phyloP scores from a whole-genome alignment of 1,284 basidiomycete species.

The Pulchroboletus neoregius region DNA sequence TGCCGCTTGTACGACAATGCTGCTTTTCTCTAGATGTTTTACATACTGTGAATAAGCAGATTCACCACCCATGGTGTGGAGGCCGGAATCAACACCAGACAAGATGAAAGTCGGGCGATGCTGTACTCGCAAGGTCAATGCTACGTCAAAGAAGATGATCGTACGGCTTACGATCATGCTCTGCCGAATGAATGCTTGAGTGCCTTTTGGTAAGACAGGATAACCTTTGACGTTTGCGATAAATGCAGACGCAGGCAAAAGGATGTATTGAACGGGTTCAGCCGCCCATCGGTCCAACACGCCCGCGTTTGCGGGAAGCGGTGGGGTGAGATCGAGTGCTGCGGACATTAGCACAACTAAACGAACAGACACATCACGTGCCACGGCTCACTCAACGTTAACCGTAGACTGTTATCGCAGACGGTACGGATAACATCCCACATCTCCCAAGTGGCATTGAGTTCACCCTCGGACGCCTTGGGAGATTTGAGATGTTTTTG shows the following conservation, averaged over 20 bases:
- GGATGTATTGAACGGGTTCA: constrained; percentile 85
- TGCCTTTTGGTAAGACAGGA: constrained; percentile 91
- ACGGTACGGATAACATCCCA: constrained; percentile 93
- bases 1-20: constrained; percentile 55
- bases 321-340: constrained; percentile 89
- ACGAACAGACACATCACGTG: constrained; percentile 26
- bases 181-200: constrained; percentile 84
- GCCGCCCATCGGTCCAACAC: constrained; percentile 85
- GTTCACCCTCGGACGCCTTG: constrained; percentile 51
- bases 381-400: constrained; percentile 78
- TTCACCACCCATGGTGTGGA: constrained; percentile 80
- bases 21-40: constrained; percentile 76
- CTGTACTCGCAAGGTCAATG: constrained; percentile 38
- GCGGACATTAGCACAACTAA: constrained; percentile 16
- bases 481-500: constrained; percentile 23
- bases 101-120: constrained; percentile 81
- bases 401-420: constrained; percentile 81
- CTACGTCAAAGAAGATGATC: constrained; percentile 14
- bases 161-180: constrained; percentile 72
- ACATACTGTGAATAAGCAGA: constrained; percentile 90
- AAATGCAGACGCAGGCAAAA: constrained; percentile 86
- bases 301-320: constrained; percentile 69
- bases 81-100: constrained; percentile 56
- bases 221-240: constrained; percentile 97
- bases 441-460: constrained; percentile 93